Conservation (phyloP, 2,329 filamentous ascomycete genomes). For the Apiospora phragmitis region DNA sequence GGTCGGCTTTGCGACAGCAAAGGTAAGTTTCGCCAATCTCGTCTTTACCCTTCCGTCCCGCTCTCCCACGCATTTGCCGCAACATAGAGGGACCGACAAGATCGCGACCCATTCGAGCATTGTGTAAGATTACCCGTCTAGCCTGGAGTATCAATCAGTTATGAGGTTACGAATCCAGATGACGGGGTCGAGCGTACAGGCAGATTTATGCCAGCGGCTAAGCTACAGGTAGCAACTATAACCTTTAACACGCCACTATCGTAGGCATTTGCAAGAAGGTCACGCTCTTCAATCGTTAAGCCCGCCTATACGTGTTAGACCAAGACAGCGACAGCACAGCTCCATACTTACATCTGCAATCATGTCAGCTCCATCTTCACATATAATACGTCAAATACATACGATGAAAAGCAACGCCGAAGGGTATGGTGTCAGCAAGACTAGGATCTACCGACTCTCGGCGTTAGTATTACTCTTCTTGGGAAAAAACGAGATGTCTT, state of each 20-base stretch:
- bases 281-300: slow-evolving; percentile 73
- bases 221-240: slow-evolving; percentile 74
- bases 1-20: slow-evolving; percentile 67
- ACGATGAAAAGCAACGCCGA: slow-evolving; percentile 76
- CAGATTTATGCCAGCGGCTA: slow-evolving; percentile 82
- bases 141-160: slow-evolving; percentile 38
- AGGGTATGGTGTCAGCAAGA: slow-evolving; percentile 63
- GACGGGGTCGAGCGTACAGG: slow-evolving; percentile 26
- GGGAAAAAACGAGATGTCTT: no score
- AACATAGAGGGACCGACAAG: slow-evolving; percentile 78
- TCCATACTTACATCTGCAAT: slow-evolving; percentile 38
- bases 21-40: slow-evolving; percentile 77
- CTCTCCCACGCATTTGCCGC: slow-evolving; percentile 77
- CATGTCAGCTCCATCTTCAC: slow-evolving; percentile 15
- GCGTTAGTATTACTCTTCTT: no score
- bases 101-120: slow-evolving; percentile 73
- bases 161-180: neutral
- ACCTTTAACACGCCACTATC: slow-evolving; percentile 68
- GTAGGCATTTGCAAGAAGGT: slow-evolving; percentile 70
- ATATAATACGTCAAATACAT: slow-evolving; percentile 28
- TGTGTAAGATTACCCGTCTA: slow-evolving; percentile 73
- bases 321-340: neutral
- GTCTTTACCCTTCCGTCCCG: slow-evolving; percentile 77
- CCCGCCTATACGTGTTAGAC: slow-evolving; percentile 51
- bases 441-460: no score